A percentile compares a stretch with the other conserved stretches of the same genome.
These are phyloP conservation scores for Salisapilia sapeloensis DNA, from an alignment of 352 stramenopile species.

Conservation along the genomic window DNA sequence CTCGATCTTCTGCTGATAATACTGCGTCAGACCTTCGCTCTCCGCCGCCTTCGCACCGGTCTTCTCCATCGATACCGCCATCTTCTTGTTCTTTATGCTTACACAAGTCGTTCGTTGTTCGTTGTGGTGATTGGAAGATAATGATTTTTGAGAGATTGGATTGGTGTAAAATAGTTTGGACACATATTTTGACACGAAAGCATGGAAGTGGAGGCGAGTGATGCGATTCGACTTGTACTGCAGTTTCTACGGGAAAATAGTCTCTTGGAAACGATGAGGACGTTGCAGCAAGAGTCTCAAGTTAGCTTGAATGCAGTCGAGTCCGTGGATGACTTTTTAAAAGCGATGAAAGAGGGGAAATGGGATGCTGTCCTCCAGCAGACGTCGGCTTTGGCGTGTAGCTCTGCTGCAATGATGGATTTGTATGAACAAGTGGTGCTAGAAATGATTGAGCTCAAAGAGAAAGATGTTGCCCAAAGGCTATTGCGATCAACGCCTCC, in stretches of 20 bases:
- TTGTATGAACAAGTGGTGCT: conserved; percentile 82
- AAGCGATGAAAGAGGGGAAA: conserved; percentile 62
- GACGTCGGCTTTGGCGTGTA: conserved; percentile 54
- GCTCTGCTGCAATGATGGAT: conserved; percentile 48
- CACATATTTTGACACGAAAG: too few relatives aligned
- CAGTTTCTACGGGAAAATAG: conserved; percentile 87
- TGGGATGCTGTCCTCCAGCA: conserved; percentile 86
- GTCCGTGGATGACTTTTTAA: conserved; percentile 54
- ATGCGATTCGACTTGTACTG: conserved; percentile 82
- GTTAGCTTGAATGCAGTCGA: conserved; percentile 81
- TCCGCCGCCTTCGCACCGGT: conserved; percentile 5
- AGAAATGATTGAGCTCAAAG: conserved; percentile 78
- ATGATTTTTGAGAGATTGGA: too few relatives aligned
- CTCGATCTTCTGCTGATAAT: conserved; percentile 93
- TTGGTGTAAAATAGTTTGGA: too few relatives aligned
- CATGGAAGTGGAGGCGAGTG: conserved; percentile 50
- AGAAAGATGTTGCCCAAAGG: conserved; percentile 56
- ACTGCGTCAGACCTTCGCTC: conserved; percentile 60
- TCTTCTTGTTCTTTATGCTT: conserved; percentile 9
- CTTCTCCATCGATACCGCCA: conserved; percentile 21
- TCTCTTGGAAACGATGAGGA: conserved; percentile 60
- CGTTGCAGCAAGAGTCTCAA: conserved; percentile 78
- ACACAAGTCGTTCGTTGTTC: not conserved
- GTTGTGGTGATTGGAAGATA: too few relatives aligned
- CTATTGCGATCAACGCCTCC: conserved; percentile 29